Base-by-base conservation (phyloP, 2,329 filamentous ascomycete genomes). In the Eutypa lata region DNA sequence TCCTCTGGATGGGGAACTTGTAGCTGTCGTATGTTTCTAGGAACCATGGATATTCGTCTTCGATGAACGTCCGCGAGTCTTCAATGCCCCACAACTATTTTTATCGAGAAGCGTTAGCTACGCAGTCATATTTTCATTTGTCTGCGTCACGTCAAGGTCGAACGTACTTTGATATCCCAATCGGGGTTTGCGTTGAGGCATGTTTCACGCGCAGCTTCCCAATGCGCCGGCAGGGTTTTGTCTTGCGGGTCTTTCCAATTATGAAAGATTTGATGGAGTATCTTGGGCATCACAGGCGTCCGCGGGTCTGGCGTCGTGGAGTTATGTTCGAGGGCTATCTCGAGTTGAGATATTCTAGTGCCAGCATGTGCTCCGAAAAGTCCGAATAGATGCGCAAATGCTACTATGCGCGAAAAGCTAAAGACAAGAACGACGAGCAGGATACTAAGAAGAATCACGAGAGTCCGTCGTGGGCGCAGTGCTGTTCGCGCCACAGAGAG, bases 11-110 rank as follows among this genome's bases (percentile, higher is more conserved):
- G 13, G 86, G 84, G 68, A 87, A 89, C 31, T 76, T 78, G 71
- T 92, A 93, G 63, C 78, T 79, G 64, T 90, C 84, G 65, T 89
- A 94, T 0, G 86, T 90, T 49, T 83, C 77, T 16, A 90, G 73
- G 68, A 91, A 92, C 86, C 88, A 91, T 1, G 88, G 83, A 63
- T 91, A 93, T 68, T 92, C 82, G 31, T 77, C 74, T 35, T 80
- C 79, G 60, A 93, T 90, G 63, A 93, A 91, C 2, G 86, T 80
- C 61, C 85, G 79, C 22, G 87, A 82, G 59, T 80, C 80, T 43
- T 80, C 81, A 62, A 91, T 85, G 7, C 88, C 91, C 89, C 89
- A 94, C 19, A 92, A 79, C 86, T 90, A 61, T 52, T 49, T 37
- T 2, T 8, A 3, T 21, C 14, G 40, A 16, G 11, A 22, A 19